Base-by-base conservation (phyloP, 352 stramenopile species). In the Phytophthora constricta region DNA sequence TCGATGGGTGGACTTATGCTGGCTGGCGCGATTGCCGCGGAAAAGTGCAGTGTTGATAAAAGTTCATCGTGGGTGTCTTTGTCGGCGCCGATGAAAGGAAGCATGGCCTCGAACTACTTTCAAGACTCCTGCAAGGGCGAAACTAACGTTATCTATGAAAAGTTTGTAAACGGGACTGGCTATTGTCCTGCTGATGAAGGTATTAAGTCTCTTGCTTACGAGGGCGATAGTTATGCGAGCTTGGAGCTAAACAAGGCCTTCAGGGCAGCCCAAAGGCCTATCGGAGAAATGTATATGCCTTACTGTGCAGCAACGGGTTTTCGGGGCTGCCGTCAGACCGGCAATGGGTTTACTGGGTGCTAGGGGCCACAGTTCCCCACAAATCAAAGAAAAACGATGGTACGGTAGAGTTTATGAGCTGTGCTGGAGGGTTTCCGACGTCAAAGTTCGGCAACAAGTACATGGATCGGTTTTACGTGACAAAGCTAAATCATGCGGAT, bases 1-100 rank as follows among this genome's bases (percentile, higher is more conserved):
- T 82, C 74, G 7, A 79, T 79, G 66, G 74, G 70, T 10, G 72
- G 68, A 23, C 53, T 82, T 1, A 62, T 79, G 42, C 14, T 76
- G 8, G 70, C 52, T 22, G 62, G 67, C 28, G 73, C 73, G 3
- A 49, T 85, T 23, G 74, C 75, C 11, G 74, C 68, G 27, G 48
- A 63, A 7, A 64, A 70, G 23, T 87, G 79, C 31, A 67, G 46
- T 27, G 60, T 87, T 0, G 73, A 51, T n/a, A 70, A 53, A 20
- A 70, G 52, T 28, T 57, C 51, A 17, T 55, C 56, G 13, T 77
- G 71, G 72, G 64, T 77, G n/a, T 63, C 59, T 9, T 58, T 60
- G 0, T 76, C 68, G 17, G 50, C 64, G 0, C 72, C 72, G 2
- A 67, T 80, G 48, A 60, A 27, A 19, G 68, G 72, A 33, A 80